Evolutionary conservation across 768 basidiomycete species (phyloP), one percentile per base, ranked within the genome.

Genomic region (Crucibulum laeve): DNA sequence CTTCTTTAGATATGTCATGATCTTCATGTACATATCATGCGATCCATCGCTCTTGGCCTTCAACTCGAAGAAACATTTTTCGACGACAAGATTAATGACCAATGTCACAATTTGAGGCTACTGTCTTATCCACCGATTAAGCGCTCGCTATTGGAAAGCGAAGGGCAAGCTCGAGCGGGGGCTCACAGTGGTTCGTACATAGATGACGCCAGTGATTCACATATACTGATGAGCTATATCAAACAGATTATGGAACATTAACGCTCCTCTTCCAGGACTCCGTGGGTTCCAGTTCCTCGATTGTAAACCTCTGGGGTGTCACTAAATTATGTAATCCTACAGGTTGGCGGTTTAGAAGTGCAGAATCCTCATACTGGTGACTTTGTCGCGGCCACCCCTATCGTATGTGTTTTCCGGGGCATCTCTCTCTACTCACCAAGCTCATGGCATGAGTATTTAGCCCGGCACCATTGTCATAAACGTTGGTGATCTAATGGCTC

Each of bases 381-480:
- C 15, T 92, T 80, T 60, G 71, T 85, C 46, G 76, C 87, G 32
- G 90, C 87, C 0, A 75, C 67, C 1, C 90, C 90, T 3, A 82
- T 91, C 30, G 88, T 91, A 63, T 17, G 19, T 34, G 19, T 11
- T 17, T n/a, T n/a, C n/a, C n/a, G n/a, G 21, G 21, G 25, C 5
- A 22, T 15, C 14, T 5, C 15, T 44, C 33, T 38, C 26, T 43
- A 33, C 30, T 46, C n/a, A 26, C 7, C 8, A 14, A 39, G 43
- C 18, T 15, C 24, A 37, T 28, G 42, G 39, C 17, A n/a, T 35
- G 23, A 25, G 10, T 34, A 33, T 25, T 3, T 53, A 91, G 86
- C 81, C 85, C 11, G 87, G 76, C 11, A 88, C 89, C 1, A 84
- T 91, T 41, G 84, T 92, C 23, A 74, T 92, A 28, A 92, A 91